Evolutionary conservation across 306 rosid genomes (phyloP).

Genomic region (Vicia faba): DNA sequence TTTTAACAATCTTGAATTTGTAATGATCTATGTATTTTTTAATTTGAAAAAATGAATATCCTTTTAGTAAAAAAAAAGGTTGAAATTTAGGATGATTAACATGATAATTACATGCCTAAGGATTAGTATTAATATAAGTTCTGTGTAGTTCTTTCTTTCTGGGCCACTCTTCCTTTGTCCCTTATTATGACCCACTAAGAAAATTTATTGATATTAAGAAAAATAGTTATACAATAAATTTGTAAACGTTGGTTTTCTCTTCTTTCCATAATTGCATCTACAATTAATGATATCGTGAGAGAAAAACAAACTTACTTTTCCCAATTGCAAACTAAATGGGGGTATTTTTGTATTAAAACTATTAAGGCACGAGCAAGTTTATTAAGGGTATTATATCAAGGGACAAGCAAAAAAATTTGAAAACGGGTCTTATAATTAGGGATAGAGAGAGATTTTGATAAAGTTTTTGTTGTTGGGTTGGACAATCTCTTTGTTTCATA

Average conservation of each 20-base stretch:
- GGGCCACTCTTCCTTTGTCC: neutral
- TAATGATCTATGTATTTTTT: no score
- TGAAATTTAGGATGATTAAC: neutral
- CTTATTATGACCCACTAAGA: neutral
- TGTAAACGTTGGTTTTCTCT: neutral
- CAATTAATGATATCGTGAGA: neutral
- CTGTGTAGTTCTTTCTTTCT: constrained; percentile 16
- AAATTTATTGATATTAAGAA: neutral
- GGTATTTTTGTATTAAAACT: neutral
- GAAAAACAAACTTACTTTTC: neutral
- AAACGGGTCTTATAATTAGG: neutral
- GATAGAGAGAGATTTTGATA: neutral
- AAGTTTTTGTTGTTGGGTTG: constrained; percentile 23
- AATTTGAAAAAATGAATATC: no score
- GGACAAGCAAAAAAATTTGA: neutral
- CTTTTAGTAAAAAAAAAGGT: no score
- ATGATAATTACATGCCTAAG: neutral
- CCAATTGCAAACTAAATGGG: neutral
- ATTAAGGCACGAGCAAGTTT: neutral
- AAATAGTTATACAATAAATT: neutral
- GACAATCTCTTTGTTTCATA: constrained; percentile 25
- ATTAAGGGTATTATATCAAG: neutral
- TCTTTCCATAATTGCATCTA: neutral
- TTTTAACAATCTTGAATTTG: no score
- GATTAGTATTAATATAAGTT: neutral